phyloP scores from a whole-genome alignment of 306 rosid species.

The Fragaria ananassa region DNA sequence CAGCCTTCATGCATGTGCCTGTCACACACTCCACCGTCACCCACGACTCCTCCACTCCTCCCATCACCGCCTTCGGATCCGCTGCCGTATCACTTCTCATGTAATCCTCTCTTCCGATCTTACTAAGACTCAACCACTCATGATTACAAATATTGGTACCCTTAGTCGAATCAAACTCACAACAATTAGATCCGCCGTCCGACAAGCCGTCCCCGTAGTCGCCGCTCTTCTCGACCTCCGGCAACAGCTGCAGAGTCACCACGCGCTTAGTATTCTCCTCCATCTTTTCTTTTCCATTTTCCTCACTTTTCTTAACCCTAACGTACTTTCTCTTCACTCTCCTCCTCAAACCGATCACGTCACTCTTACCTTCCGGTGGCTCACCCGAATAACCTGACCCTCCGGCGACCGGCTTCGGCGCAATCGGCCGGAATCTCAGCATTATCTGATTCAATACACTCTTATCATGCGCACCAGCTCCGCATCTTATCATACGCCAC shows the following conservation, averaged over 20 bases:
- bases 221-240: slow-evolving; percentile 22
- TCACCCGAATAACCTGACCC: background rate
- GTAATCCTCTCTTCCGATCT: background rate
- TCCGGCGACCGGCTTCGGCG: slow-evolving; percentile 49
- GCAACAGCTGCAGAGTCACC: slow-evolving; percentile 43
- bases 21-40: slow-evolving; percentile 55
- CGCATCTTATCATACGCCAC: slow-evolving; percentile 20
- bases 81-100: background rate
- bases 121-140: background rate
- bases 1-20: slow-evolving; percentile 42
- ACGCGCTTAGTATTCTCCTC: background rate
- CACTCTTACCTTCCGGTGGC: background rate
- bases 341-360: background rate
- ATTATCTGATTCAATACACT: slow-evolving; percentile 22
- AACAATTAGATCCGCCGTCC: slow-evolving; percentile 23
- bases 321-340: slow-evolving; percentile 59
- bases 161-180: background rate
- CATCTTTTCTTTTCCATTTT: background rate
- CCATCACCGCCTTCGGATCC: slow-evolving; percentile 18
- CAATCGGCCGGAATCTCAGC: slow-evolving; percentile 70
- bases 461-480: slow-evolving; percentile 19
- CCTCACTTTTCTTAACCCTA: slow-evolving; percentile 41
- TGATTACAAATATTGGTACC: background rate
- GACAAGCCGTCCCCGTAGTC: slow-evolving; percentile 1
- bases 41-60: slow-evolving; percentile 27